A percentile compares a stretch with the other conserved stretches of the same genome.
Conservation (phyloP, 495 filamentous ascomycete genomes). For the Glutinoglossum americanum region DNA sequence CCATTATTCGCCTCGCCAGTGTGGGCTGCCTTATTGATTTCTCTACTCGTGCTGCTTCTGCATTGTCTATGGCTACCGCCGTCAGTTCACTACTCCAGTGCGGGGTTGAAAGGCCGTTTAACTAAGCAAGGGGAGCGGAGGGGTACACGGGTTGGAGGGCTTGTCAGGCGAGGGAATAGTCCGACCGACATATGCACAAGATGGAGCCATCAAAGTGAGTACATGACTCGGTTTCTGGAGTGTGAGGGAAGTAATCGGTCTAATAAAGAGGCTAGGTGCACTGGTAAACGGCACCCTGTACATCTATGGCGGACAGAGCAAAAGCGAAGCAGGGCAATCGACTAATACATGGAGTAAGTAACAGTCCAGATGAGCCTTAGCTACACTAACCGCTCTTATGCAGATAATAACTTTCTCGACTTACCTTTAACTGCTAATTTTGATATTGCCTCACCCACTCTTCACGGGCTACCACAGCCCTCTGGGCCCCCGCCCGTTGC, state of each 20-base stretch:
- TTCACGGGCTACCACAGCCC: slow-evolving; percentile 38
- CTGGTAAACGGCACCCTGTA: slow-evolving; percentile 52
- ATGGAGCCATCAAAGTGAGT: slow-evolving; percentile 44
- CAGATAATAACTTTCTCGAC: slow-evolving; percentile 48
- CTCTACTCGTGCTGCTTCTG: not conserved
- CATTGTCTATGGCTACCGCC: slow-evolving; percentile 1
- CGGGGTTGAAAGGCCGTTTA: not conserved
- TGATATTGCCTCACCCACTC: slow-evolving; percentile 37
- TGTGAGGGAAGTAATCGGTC: not conserved
- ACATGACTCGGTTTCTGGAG: slow-evolving; percentile 5
- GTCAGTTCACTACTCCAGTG: not conserved
- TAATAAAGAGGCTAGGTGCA: slow-evolving; percentile 9
- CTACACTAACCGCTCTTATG: not conserved
- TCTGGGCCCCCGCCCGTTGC: slow-evolving; percentile 47
- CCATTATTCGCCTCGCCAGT: not conserved
- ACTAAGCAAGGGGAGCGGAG: not conserved
- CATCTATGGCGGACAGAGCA: slow-evolving; percentile 49
- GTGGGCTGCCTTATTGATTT: not conserved
- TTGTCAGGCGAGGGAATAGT: not conserved
- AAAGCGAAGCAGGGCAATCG: slow-evolving; percentile 26
- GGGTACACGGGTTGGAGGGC: not conserved
- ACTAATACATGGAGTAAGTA: slow-evolving; percentile 41
- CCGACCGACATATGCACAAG: slow-evolving; percentile 36
- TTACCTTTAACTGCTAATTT: slow-evolving; percentile 44
- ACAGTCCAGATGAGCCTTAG: not conserved